Evolutionary conservation across 2,329 filamentous ascomycete genomes (phyloP).

Genomic region (Ustulina deusta): DNA sequence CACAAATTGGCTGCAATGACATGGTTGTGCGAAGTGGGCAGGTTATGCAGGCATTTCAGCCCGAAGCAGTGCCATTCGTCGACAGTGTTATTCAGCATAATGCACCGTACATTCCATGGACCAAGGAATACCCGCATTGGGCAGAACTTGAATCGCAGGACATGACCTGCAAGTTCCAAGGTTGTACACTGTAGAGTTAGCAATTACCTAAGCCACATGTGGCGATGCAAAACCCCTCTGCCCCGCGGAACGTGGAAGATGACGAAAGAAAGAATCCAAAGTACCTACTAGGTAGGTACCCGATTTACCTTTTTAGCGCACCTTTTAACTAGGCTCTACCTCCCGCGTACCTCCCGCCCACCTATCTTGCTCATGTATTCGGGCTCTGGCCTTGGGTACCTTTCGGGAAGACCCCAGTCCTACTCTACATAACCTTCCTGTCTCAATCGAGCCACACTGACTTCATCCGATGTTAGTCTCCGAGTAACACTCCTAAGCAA

Average conservation of each 20-base stretch:
- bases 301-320: not conserved
- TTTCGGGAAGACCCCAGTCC: too few relatives aligned
- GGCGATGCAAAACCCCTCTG: slow-evolving; percentile 9
- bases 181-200: not conserved
- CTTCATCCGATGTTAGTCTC: not conserved
- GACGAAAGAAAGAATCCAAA: slow-evolving; percentile 29
- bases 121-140: not conserved
- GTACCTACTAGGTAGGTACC: not conserved
- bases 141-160: too few relatives aligned
- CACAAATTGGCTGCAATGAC: not conserved
- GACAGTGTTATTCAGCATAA: not conserved
- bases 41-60: slow-evolving; percentile 4
- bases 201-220: not conserved
- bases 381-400: too few relatives aligned
- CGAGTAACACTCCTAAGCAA: not conserved
- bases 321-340: not conserved
- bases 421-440: too few relatives aligned
- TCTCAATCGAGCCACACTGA: too few relatives aligned
- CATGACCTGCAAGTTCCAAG: too few relatives aligned
- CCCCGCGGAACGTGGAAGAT: slow-evolving; percentile 33
- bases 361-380: not conserved
- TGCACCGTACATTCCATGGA: not conserved
- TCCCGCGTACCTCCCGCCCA: not conserved
- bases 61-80: not conserved
- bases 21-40: not conserved